phyloP scores from a whole-genome alignment of 2,329 filamentous ascomycete species.

The Fusarium illudens region DNA sequence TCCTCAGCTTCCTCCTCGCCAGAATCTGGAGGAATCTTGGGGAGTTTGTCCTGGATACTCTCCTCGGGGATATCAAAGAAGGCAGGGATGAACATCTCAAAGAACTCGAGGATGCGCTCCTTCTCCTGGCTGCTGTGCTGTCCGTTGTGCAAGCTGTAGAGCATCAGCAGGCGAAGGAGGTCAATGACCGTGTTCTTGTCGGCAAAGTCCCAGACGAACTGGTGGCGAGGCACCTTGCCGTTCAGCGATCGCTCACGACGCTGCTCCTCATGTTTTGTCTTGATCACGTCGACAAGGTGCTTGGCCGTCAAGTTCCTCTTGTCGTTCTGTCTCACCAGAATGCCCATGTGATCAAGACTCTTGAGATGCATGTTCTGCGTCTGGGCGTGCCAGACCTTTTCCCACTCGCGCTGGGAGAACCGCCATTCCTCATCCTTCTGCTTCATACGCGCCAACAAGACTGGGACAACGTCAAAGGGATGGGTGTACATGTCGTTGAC shows the following conservation, averaged over 20 bases:
- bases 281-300: constrained; percentile 88
- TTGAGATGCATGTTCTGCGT: constrained; percentile 95
- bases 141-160: constrained; percentile 73
- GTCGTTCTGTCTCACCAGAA: constrained; percentile 85
- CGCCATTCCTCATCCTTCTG: constrained; percentile 98
- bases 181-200: constrained; percentile 74
- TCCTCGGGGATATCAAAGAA: constrained; percentile 82
- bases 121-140: constrained; percentile 78
- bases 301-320: constrained; percentile 93
- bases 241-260: constrained; percentile 74
- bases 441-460: constrained; percentile 88
- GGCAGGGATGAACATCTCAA: constrained; percentile 76
- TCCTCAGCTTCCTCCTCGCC: constrained; percentile 83
- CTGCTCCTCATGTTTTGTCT: constrained; percentile 91
- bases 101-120: constrained; percentile 76
- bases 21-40: constrained; percentile 73
- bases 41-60: constrained; percentile 70
- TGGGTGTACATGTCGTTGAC: constrained; percentile 86
- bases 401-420: constrained; percentile 95
- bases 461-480: constrained; percentile 86
- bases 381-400: constrained; percentile 97
- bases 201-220: constrained; percentile 78
- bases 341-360: constrained; percentile 95
- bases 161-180: constrained; percentile 68
- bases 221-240: constrained; percentile 70